phyloP scores from a whole-genome alignment of 495 filamentous ascomycete genomes.

The Neurospora africana region DNA sequence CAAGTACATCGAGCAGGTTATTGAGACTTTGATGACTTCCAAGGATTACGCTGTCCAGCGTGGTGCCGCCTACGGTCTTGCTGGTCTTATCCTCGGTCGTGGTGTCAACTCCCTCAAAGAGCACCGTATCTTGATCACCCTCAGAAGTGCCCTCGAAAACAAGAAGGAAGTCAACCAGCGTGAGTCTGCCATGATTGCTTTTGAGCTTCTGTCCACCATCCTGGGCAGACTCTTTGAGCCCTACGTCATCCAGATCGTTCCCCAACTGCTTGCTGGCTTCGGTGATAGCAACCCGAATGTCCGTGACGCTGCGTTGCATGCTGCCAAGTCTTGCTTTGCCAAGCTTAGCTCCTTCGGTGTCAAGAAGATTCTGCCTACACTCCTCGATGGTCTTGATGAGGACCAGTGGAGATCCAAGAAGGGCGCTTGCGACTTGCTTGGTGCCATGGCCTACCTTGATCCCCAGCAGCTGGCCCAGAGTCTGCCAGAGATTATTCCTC shows the following conservation, averaged over 20 bases:
- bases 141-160: constrained; percentile 73
- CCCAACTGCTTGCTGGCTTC: constrained; percentile 78
- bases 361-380: constrained; percentile 81
- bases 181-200: constrained; percentile 80
- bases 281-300: constrained; percentile 83
- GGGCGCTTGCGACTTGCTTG: constrained; percentile 89
- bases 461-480: constrained; percentile 87
- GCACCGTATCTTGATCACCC: constrained; percentile 69
- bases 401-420: constrained; percentile 97
- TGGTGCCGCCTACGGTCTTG: constrained; percentile 90
- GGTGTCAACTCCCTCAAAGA: constrained; percentile 77
- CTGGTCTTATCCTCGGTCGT: constrained; percentile 75
- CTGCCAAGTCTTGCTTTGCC: constrained; percentile 88
- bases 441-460: constrained; percentile 96
- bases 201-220: constrained; percentile 76
- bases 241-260: constrained; percentile 90
- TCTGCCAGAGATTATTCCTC: constrained; percentile 91
- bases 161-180: constrained; percentile 84
- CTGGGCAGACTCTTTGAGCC: constrained; percentile 87
- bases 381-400: constrained; percentile 88
- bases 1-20: constrained; percentile 67
- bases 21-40: constrained; percentile 67
- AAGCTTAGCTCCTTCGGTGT: constrained; percentile 91
- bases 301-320: constrained; percentile 82
- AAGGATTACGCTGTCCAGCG: constrained; percentile 86